A percentile compares a stretch with the other conserved stretches of the same genome.
Conservation (phyloP, 352 stramenopile species). For the Pythium chondricola region DNA sequence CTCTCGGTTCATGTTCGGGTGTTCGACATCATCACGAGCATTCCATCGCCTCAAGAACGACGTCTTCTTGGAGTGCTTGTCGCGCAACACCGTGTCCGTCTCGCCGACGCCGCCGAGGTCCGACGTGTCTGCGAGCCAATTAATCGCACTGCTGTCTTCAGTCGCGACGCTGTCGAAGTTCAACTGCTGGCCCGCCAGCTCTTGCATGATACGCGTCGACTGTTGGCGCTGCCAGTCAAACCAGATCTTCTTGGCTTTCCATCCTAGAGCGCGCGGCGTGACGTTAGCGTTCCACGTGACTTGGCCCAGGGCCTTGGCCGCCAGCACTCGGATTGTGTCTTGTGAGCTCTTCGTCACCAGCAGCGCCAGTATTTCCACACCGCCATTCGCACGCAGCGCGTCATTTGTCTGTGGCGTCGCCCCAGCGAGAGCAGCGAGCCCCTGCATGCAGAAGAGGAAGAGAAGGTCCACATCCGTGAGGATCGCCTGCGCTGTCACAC, state of each 20-base stretch:
- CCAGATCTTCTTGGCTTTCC: conserved; percentile 63
- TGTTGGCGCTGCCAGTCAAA: conserved; percentile 40
- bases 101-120: conserved; percentile 27
- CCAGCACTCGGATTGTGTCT: conserved; percentile 31
- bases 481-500: conserved; percentile 52
- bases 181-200: conserved; percentile 18
- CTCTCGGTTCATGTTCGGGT: conserved; percentile 33
- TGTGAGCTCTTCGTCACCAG: conserved; percentile 39
- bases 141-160: conserved; percentile 31
- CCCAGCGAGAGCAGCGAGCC: conserved; percentile 46
- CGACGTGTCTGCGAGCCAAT: conserved; percentile 51
- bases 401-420: conserved; percentile 40
- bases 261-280: conserved; percentile 46
- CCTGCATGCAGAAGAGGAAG: conserved; percentile 64
- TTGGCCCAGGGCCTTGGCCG: conserved; percentile 43
- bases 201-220: conserved; percentile 27
- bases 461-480: conserved; percentile 61
- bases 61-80: conserved; percentile 37
- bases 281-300: conserved; percentile 66
- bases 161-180: conserved; percentile 50
- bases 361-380: conserved; percentile 52
- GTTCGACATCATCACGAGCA: conserved; percentile 32
- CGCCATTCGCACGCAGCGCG: conserved; percentile 44
- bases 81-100: conserved; percentile 15
- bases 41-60: conserved; percentile 49